These are phyloP conservation scores for Dothidotthia symphoricarpi DNA, from an alignment of 2,329 filamentous ascomycete genomes.

Conservation along the genomic window DNA sequence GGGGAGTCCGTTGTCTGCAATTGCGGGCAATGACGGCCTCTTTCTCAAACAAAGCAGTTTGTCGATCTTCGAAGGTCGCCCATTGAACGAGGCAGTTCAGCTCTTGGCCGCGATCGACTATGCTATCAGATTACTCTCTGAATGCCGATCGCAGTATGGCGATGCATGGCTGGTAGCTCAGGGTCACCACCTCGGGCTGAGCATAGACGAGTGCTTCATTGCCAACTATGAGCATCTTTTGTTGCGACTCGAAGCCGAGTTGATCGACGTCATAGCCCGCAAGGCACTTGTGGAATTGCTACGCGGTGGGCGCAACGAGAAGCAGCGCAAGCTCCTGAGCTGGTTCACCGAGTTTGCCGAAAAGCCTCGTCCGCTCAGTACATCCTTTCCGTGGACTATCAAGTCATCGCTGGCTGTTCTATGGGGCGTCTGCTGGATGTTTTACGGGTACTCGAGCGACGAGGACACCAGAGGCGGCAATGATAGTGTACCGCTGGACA, in stretches of 20 bases:
- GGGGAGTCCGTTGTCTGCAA: constrained; percentile 26
- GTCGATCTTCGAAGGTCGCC: constrained; percentile 29
- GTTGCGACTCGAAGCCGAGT: constrained; percentile 38
- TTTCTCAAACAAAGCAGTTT: constrained; percentile 39
- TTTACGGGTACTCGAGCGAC: constrained; percentile 24
- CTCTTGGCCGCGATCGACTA: constrained; percentile 32
- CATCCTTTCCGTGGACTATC: constrained; percentile 47
- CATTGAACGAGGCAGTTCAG: constrained; percentile 29
- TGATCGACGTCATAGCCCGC: constrained; percentile 32
- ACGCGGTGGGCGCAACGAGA: constrained; percentile 33
- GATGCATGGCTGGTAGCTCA: constrained; percentile 35
- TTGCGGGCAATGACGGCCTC: constrained; percentile 32
- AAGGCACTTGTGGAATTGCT: constrained; percentile 32
- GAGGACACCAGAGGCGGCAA: constrained; percentile 13
- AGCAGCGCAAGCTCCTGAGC: constrained; percentile 31
- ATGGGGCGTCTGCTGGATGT: constrained; percentile 48
- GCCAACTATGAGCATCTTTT: constrained; percentile 48
- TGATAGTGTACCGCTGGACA: constrained; percentile 22
- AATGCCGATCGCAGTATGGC: constrained; percentile 26
- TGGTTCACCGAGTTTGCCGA: constrained; percentile 46
- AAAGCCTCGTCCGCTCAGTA: constrained; percentile 41
- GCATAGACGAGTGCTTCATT: constrained; percentile 39
- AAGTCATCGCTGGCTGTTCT: constrained; percentile 45
- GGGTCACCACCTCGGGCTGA: constrained; percentile 29
- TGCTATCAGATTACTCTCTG: constrained; percentile 31